phyloP scores from a whole-genome alignment of 371 early-diverging fungal genomes.

The Mucor circinelloides region DNA sequence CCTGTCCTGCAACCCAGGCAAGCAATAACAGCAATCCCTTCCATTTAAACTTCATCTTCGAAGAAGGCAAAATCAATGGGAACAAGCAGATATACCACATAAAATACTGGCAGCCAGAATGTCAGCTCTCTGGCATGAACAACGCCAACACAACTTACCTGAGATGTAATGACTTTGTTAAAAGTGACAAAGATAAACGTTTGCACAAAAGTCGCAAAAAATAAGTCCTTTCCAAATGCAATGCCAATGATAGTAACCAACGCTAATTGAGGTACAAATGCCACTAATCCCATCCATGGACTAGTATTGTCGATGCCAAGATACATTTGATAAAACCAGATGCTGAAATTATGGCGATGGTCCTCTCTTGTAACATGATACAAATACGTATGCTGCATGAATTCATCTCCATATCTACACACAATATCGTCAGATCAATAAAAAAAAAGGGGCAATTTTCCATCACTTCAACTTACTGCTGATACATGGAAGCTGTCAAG shows the following conservation, averaged over 20 bases:
- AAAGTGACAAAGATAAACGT: slow-evolving; percentile 95
- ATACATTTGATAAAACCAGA: slow-evolving; percentile 95
- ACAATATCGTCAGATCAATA: not conserved
- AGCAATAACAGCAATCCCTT: slow-evolving; percentile 63
- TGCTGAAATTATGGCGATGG: slow-evolving; percentile 97
- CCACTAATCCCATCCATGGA: slow-evolving; percentile 53
- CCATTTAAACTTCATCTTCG: slow-evolving; percentile 52
- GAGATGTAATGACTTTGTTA: slow-evolving; percentile 98
- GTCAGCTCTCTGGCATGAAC: not conserved
- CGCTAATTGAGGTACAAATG: slow-evolving; percentile 80
- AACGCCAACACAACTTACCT: slow-evolving; percentile 54
- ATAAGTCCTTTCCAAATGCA: slow-evolving; percentile 78
- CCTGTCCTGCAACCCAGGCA: slow-evolving; percentile 78
- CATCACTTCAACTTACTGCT: slow-evolving; percentile 42
- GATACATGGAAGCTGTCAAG: slow-evolving; percentile 76
- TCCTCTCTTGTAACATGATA: slow-evolving; percentile 96
- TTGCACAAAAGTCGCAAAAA: slow-evolving; percentile 88
- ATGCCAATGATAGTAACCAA: slow-evolving; percentile 65
- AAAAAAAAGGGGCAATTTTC: no score
- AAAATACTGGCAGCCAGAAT: slow-evolving; percentile 73
- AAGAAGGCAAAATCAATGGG: slow-evolving; percentile 82
- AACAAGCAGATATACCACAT: slow-evolving; percentile 97
- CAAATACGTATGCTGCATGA: slow-evolving; percentile 88
- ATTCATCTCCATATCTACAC: slow-evolving; percentile 80
- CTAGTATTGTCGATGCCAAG: slow-evolving; percentile 56